These are phyloP conservation scores for Colletotrichum tropicicola DNA, from an alignment of 2,329 filamentous ascomycete genomes.

Conservation along the genomic window DNA sequence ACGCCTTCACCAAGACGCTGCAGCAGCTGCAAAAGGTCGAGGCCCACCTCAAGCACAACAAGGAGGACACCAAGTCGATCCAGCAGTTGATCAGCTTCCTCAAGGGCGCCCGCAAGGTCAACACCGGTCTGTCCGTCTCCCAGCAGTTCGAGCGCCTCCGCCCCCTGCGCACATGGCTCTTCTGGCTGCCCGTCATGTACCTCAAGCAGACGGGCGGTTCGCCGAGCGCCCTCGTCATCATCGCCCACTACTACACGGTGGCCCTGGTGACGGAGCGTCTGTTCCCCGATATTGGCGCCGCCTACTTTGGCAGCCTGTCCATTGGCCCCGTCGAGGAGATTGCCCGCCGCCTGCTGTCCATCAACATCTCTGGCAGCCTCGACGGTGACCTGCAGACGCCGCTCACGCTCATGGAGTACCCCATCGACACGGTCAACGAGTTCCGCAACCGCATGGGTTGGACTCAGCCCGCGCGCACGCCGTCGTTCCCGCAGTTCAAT, in stretches of 20 bases:
- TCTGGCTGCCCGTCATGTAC: conserved; percentile 91
- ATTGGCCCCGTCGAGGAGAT: conserved; percentile 88
- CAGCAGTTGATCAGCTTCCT: conserved; percentile 77
- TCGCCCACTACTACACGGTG: conserved; percentile 91
- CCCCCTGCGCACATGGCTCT: conserved; percentile 89
- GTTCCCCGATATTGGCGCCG: conserved; percentile 89
- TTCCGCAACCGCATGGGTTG: conserved; percentile 77
- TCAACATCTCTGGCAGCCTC: conserved; percentile 68
- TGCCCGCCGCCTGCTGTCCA: conserved; percentile 75
- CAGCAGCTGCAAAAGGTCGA: conserved; percentile 75
- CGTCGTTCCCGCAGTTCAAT: conserved; percentile 69
- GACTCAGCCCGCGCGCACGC: conserved; percentile 66
- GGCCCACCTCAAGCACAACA: conserved; percentile 72
- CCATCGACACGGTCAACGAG: conserved; percentile 73
- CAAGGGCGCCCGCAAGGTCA: conserved; percentile 76
- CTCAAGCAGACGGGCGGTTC: conserved; percentile 81
- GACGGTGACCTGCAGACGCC: conserved; percentile 69
- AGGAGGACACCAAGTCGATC: conserved; percentile 74
- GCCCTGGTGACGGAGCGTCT: conserved; percentile 89
- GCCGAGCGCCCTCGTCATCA: conserved; percentile 80
- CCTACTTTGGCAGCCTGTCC: conserved; percentile 85
- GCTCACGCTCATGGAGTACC: conserved; percentile 75
- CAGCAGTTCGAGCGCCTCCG: conserved; percentile 92
- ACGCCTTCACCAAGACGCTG: conserved; percentile 73
- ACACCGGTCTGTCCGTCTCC: conserved; percentile 74